Evolutionary conservation across 352 stramenopile genomes (phyloP), one percentile per base, ranked within the genome.

Genomic region (Pythium chondricola): DNA sequence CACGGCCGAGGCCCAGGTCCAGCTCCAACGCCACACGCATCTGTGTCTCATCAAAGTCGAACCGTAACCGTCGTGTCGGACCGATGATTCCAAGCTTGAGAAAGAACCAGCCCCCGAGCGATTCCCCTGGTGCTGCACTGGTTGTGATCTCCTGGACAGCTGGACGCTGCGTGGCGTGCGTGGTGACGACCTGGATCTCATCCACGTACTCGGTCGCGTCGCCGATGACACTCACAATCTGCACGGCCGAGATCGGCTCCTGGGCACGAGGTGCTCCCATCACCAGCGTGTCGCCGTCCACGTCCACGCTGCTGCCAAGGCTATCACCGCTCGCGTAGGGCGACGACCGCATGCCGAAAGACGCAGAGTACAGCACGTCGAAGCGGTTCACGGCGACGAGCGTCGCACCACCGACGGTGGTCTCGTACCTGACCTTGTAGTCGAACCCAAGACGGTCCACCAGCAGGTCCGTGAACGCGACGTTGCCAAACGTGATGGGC

Each of bases 71-170:
- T 2, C 81, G 71, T 8, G 81, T 83, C 2, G 70, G 64, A 0
- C 78, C 78, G 25, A 85, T 63, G 26, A 48, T 63, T 0, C 70
- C 80, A 14, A 81, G 54, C 29, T 74, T 74, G 5, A 93, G 45
- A 21, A 69, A 76, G 32, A 91, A 94, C 68, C 74, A 93, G 1
- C 83, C 81, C 0, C 74, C 75, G 9, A 93, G 46, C 3, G 70
- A 86, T 29, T 80, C 75, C 0, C 79, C 79, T 4, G 73, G 70
- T 0, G 77, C 74, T 4, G 74, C 80, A 17, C 65, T 85, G 40
- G 58, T 88, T 17, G 75, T 88, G 13, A 93, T 54, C 21, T 90
- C 56, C 39, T 93, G 81, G 6, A 92, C 49, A 0, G 78, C 74
- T 39, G 78, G 74, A 3, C 69, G 71, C 22, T 84, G 72, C 6